These are phyloP conservation scores for Penicillium ucsense DNA, from an alignment of 495 filamentous ascomycete genomes.

Conservation along the genomic window DNA sequence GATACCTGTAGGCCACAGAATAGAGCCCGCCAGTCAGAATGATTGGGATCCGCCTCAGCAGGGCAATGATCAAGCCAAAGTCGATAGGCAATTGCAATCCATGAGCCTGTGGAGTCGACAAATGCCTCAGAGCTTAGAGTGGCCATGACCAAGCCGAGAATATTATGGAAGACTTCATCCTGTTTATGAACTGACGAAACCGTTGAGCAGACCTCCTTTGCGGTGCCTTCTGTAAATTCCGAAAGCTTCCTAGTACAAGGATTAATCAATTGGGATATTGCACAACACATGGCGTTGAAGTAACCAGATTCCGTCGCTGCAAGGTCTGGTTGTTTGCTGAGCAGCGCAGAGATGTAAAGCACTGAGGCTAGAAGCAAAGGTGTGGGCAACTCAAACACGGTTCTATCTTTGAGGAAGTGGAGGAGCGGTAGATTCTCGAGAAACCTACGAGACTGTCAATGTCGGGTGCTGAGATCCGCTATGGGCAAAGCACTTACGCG, in stretches of 20 bases:
- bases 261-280: conserved; percentile 24
- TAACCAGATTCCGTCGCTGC: conserved; percentile 20
- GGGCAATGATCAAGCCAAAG: conserved; percentile 26
- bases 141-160: conserved; percentile 33
- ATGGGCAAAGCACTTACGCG: conserved; percentile 16
- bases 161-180: conserved; percentile 21
- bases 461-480: background rate
- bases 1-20: conserved; percentile 30
- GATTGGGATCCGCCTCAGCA: conserved; percentile 9
- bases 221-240: too few relatives aligned
- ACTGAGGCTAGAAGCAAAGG: conserved; percentile 30
- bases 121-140: conserved; percentile 31
- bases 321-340: conserved; percentile 18
- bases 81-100: conserved; percentile 34
- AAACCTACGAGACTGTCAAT: conserved; percentile 15
- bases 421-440: conserved; percentile 28
- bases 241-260: conserved; percentile 1
- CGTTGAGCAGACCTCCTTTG: too few relatives aligned
- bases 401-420: conserved; percentile 28
- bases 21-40: conserved; percentile 24
- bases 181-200: background rate
- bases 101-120: conserved; percentile 25
- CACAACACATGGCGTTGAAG: conserved; percentile 25
- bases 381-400: conserved; percentile 23
- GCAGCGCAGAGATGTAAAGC: conserved; percentile 31